These are phyloP conservation scores for Lentinula sp. DNA, from an alignment of 768 basidiomycete species.

Conservation along the genomic window DNA sequence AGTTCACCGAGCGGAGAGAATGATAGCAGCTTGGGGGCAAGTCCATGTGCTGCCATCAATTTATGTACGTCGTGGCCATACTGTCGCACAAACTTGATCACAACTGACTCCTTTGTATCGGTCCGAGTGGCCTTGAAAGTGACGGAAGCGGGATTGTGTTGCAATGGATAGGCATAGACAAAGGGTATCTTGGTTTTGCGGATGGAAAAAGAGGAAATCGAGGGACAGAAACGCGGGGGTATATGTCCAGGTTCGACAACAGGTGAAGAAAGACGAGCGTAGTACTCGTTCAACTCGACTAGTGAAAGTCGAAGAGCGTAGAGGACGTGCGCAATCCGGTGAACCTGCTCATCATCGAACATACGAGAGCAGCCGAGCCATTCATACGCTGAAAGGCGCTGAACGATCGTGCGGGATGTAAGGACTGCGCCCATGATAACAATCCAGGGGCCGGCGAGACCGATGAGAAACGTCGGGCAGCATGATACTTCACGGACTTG, in stretches of 20 bases:
- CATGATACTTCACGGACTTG: conserved; percentile 12
- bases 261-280: conserved; percentile 9
- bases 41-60: conserved; percentile 13
- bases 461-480: conserved; percentile 27
- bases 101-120: conserved; percentile 8
- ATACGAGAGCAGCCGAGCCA: conserved; percentile 20
- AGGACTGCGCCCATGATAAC: conserved; percentile 25
- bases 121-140: conserved; percentile 15
- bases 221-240: conserved; percentile 18
- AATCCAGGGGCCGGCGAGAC: conserved; percentile 25
- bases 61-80: conserved; percentile 20
- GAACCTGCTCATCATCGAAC: conserved; percentile 13
- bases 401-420: conserved; percentile 19
- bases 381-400: conserved; percentile 26
- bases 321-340: conserved; percentile 16
- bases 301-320: conserved; percentile 17
- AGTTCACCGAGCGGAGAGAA: conserved; percentile 8
- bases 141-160: conserved; percentile 11
- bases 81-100: conserved; percentile 27
- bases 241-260: neutral
- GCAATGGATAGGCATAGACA: conserved; percentile 15
- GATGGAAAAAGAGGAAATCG: conserved; percentile 9
- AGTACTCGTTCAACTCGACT: conserved; percentile 13
- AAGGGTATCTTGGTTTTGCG: conserved; percentile 10
- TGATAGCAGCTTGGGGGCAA: conserved; percentile 20